A percentile compares a stretch with the other conserved stretches of the same genome.
phyloP scores from a whole-genome alignment of 2,329 filamentous ascomycete genomes.

The Fusarium redolens region DNA sequence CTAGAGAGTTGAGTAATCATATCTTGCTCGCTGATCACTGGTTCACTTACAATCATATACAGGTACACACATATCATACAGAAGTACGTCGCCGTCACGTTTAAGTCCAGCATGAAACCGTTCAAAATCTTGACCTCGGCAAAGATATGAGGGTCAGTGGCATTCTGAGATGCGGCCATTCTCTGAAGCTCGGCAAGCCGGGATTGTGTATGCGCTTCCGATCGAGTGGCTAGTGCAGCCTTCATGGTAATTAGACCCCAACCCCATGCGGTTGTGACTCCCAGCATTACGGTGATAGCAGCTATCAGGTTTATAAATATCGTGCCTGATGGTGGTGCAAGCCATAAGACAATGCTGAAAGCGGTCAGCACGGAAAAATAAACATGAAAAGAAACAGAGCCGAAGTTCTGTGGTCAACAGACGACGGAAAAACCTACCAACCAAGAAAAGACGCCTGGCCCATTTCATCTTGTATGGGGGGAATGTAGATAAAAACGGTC shows the following conservation, averaged over 20 bases:
- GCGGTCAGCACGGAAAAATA: not conserved
- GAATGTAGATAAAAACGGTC: not conserved
- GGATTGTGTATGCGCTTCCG: not conserved
- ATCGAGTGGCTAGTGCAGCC: not conserved
- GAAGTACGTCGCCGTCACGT: not conserved
- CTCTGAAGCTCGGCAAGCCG: not conserved
- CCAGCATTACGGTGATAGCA: not conserved
- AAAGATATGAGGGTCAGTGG: not conserved
- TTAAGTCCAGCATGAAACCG: not conserved
- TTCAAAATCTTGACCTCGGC: not conserved
- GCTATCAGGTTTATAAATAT: not conserved
- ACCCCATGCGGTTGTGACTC: not conserved
- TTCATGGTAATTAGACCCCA: not conserved
- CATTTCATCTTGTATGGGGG: not conserved
- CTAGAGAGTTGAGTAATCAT: not conserved
- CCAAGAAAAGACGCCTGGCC: not conserved
- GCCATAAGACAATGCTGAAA: not conserved
- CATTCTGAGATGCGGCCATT: not conserved
- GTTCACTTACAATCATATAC: not conserved
- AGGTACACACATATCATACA: not conserved
- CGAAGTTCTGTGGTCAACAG: too few species aligned
- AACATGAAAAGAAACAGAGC: too few species aligned
- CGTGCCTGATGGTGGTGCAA: not conserved
- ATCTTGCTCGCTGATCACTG: not conserved
- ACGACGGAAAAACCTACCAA: not conserved